A percentile compares a stretch with the other conserved stretches of the same genome.
Evolutionary conservation across 2,329 filamentous ascomycete genomes (phyloP).

Genomic region (Endocalyx cinctus): DNA sequence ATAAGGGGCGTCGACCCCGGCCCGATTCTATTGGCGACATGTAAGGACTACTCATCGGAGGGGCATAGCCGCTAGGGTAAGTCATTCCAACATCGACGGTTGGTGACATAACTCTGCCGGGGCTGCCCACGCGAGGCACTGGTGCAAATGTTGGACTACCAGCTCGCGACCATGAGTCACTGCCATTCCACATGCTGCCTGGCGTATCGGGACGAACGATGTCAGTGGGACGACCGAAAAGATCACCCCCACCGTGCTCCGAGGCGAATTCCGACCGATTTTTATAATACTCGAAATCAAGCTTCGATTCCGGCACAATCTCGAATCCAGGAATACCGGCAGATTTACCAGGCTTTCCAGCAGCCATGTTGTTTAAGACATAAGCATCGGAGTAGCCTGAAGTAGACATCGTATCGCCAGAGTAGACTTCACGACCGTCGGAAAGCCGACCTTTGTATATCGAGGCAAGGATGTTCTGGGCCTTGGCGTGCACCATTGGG

Average conservation of each 20-base stretch:
- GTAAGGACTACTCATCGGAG: conserved; percentile 20
- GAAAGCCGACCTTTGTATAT: conserved; percentile 78
- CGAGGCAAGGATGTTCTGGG: conserved; percentile 78
- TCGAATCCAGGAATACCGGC: conserved; percentile 70
- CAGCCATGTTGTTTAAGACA: conserved; percentile 72
- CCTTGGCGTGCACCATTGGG: conserved; percentile 54
- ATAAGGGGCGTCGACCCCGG: conserved; percentile 44
- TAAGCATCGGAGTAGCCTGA: conserved; percentile 81
- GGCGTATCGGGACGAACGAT: conserved; percentile 59
- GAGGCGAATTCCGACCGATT: conserved; percentile 83
- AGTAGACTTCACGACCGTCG: conserved; percentile 58
- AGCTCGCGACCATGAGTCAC: conserved; percentile 42
- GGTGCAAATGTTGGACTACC: conserved; percentile 40
- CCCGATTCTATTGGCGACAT: conserved; percentile 20
- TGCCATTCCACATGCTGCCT: conserved; percentile 42
- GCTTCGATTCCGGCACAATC: conserved; percentile 76
- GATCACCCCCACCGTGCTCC: conserved; percentile 74
- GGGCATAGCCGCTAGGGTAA: conserved; percentile 20
- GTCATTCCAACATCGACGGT: conserved; percentile 18
- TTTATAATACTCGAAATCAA: conserved; percentile 91
- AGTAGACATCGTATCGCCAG: conserved; percentile 51
- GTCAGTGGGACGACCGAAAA: conserved; percentile 58
- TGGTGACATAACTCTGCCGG: conserved; percentile 19
- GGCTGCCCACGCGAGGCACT: conserved; percentile 23
- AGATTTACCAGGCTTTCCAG: conserved; percentile 43